Evolutionary conservation across 345 rosid species (phyloP).

Genomic region (Erysimum cheiranthoides): DNA sequence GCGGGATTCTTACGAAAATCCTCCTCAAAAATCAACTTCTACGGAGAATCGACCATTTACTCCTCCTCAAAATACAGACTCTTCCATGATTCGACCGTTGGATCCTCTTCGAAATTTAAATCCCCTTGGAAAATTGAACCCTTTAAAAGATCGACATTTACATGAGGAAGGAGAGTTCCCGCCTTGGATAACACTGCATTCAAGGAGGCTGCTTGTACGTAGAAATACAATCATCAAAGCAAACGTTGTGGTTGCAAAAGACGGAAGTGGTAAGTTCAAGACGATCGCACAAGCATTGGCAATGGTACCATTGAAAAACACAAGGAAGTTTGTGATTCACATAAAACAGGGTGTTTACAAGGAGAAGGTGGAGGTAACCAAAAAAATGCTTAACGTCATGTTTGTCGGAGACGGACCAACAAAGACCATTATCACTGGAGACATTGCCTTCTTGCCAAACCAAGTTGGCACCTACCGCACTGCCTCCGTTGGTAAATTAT

Average conservation of each 20-base stretch:
- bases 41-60: neutral
- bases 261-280: slow-evolving; percentile 66
- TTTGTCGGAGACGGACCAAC: slow-evolving; percentile 82
- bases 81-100: slow-evolving; percentile 16
- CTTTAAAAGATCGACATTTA: slow-evolving; percentile 26
- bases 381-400: slow-evolving; percentile 52
- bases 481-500: slow-evolving; percentile 63
- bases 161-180: slow-evolving; percentile 28
- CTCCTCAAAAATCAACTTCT: neutral
- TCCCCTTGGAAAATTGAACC: neutral
- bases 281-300: slow-evolving; percentile 66
- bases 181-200: slow-evolving; percentile 12
- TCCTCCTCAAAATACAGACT: neutral
- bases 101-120: slow-evolving; percentile 26
- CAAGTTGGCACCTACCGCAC: slow-evolving; percentile 56
- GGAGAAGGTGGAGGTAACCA: slow-evolving; percentile 54
- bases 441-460: slow-evolving; percentile 52
- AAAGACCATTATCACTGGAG: slow-evolving; percentile 69
- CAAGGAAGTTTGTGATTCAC: slow-evolving; percentile 58
- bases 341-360: slow-evolving; percentile 72
- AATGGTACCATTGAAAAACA: slow-evolving; percentile 51
- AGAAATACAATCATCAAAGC: slow-evolving; percentile 41
- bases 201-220: slow-evolving; percentile 45
- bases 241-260: slow-evolving; percentile 65
- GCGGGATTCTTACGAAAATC: neutral